Evolutionary conservation across 768 basidiomycete species (phyloP).

Genomic region (Pleurotus eryngii): DNA sequence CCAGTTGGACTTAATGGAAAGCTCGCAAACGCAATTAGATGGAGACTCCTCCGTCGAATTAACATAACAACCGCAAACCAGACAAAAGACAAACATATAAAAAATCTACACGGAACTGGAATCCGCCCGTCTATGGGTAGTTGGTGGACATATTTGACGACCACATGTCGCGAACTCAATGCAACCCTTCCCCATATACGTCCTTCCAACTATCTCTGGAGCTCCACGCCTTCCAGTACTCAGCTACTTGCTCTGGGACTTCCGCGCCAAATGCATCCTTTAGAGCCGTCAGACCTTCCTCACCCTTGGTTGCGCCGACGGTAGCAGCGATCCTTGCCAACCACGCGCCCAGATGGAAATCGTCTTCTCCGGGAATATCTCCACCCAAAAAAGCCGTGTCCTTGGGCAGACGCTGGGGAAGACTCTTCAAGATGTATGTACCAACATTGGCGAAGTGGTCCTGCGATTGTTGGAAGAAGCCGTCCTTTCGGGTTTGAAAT

Average conservation of each 20-base stretch:
- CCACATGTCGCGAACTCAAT: conserved; percentile 22
- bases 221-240: conserved; percentile 44
- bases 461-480: conserved; percentile 36
- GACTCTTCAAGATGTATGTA: conserved; percentile 33
- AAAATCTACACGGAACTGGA: too few species aligned
- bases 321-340: conserved; percentile 43
- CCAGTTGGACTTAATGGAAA: conserved; percentile 60
- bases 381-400: conserved; percentile 46
- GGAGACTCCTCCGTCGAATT: conserved; percentile 17
- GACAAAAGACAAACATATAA: too few species aligned
- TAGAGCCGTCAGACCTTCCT: conserved; percentile 33
- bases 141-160: not conserved
- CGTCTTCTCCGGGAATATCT: conserved; percentile 45
- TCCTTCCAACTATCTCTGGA: conserved; percentile 43
- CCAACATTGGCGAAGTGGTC: conserved; percentile 35
- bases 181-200: conserved; percentile 40
- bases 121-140: too few species aligned
- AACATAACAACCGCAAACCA: conserved; percentile 3
- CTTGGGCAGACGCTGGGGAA: conserved; percentile 37
- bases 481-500: conserved; percentile 40
- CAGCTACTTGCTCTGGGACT: conserved; percentile 33
- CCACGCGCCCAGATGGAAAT: conserved; percentile 55
- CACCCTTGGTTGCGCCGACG: conserved; percentile 30
- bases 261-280: conserved; percentile 35
- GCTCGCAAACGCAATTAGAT: conserved; percentile 44